These are phyloP conservation scores for Mortierella claussenii DNA, from an alignment of 192 early-diverging fungal species.

Conservation along the genomic window DNA sequence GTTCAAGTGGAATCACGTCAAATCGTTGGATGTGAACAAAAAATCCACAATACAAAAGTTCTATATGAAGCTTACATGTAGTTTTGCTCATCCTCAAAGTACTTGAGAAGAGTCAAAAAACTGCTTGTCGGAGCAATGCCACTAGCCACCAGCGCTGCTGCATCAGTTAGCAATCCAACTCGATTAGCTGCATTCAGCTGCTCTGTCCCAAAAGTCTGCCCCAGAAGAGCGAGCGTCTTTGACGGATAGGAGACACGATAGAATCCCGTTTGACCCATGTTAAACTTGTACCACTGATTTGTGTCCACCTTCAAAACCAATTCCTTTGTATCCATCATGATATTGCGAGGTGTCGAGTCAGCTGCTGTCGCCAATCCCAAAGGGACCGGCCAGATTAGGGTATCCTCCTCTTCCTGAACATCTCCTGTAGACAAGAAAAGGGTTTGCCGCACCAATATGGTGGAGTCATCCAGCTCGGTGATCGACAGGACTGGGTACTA, in stretches of 20 bases:
- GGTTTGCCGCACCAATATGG: slow-evolving; percentile 72
- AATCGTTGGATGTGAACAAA: slow-evolving; percentile 29
- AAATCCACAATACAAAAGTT: not conserved
- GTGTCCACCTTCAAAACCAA: slow-evolving; percentile 62
- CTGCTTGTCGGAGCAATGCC: slow-evolving; percentile 80
- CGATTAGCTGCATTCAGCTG: slow-evolving; percentile 69
- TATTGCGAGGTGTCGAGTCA: slow-evolving; percentile 62
- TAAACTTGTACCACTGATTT: slow-evolving; percentile 84
- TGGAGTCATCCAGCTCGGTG: slow-evolving; percentile 39
- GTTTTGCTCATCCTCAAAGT: slow-evolving; percentile 80
- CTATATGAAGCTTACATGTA: slow-evolving; percentile 68
- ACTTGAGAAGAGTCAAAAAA: slow-evolving; percentile 78
- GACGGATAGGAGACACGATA: slow-evolving; percentile 88
- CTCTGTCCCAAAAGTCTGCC: slow-evolving; percentile 62
- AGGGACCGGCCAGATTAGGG: slow-evolving; percentile 79
- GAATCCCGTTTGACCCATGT: slow-evolving; percentile 81
- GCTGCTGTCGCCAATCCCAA: slow-evolving; percentile 57
- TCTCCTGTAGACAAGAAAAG: slow-evolving; percentile 89
- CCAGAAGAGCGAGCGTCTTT: slow-evolving; percentile 61
- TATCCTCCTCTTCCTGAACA: slow-evolving; percentile 80
- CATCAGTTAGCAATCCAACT: slow-evolving; percentile 86
- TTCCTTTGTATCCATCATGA: slow-evolving; percentile 61
- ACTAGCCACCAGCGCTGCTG: slow-evolving; percentile 77
- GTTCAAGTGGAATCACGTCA: no score
- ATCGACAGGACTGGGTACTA: slow-evolving; percentile 48